Conservation (phyloP, 768 basidiomycete genomes). For the Mycena floridula region DNA sequence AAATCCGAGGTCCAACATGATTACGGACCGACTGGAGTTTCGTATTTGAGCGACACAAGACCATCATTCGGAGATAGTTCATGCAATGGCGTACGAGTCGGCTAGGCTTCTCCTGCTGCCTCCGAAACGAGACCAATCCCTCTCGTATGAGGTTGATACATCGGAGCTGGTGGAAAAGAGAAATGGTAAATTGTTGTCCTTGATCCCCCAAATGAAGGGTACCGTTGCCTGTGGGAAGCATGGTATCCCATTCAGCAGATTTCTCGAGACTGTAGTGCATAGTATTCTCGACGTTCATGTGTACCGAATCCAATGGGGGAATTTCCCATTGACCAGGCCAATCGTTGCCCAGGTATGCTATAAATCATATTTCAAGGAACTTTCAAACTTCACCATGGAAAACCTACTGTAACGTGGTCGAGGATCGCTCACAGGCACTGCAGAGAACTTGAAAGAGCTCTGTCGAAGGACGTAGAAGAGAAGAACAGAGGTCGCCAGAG, state of each 20-base stretch:
- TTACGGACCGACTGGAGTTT: constrained; percentile 11
- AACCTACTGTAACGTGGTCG: no score
- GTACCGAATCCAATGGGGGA: constrained; percentile 10
- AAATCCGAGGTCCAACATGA: constrained; percentile 7
- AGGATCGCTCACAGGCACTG: no score
- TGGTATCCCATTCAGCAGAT: constrained; percentile 15
- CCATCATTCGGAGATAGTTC: constrained; percentile 20
- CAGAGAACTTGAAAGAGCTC: no score
- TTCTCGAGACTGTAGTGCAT: constrained; percentile 15
- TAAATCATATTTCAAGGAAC: no score
- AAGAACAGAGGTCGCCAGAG: no score
- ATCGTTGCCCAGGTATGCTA: neutral
- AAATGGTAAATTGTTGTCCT: constrained; percentile 21
- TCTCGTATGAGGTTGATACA: constrained; percentile 26
- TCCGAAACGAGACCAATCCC: constrained; percentile 7
- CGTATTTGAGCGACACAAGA: constrained; percentile 11
- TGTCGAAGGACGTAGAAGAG: no score
- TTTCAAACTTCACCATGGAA: no score
- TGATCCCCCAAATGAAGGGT: constrained; percentile 18
- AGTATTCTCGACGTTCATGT: constrained; percentile 18
- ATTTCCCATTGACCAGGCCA: constrained; percentile 2
- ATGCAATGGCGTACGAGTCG: constrained; percentile 12
- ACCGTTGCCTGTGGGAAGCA: constrained; percentile 16
- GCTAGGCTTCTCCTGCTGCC: neutral
- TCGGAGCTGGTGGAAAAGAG: constrained; percentile 31